Conservation (phyloP, 1,284 basidiomycete species). For the Schizophyllum amplum region DNA sequence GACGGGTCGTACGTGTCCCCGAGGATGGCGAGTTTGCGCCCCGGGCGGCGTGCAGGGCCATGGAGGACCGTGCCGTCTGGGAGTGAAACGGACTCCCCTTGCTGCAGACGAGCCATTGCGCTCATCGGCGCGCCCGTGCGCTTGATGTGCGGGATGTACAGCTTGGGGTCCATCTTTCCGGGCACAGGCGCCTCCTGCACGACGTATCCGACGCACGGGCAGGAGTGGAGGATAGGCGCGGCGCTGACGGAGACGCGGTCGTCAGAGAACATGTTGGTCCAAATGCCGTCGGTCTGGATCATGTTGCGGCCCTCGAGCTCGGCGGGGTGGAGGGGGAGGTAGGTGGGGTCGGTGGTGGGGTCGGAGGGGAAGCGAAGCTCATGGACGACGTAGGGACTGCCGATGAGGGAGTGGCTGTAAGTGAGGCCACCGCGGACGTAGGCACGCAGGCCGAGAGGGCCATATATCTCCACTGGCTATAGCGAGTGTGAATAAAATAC, state of each 20-base stretch:
- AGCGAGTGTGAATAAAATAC: slow-evolving; percentile 1
- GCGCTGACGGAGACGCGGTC: slow-evolving; percentile 67
- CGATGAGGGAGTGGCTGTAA: slow-evolving; percentile 67
- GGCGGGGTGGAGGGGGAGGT: slow-evolving; percentile 36
- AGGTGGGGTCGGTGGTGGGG: slow-evolving; percentile 38
- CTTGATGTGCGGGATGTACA: slow-evolving; percentile 57
- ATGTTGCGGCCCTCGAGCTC: slow-evolving; percentile 75
- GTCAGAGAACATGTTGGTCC: slow-evolving; percentile 62
- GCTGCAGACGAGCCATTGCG: slow-evolving; percentile 62
- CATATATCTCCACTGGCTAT: slow-evolving; percentile 78
- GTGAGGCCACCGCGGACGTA: slow-evolving; percentile 70
- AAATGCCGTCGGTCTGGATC: slow-evolving; percentile 52
- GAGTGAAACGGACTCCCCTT: slow-evolving; percentile 61
- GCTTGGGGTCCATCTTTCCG: slow-evolving; percentile 62
- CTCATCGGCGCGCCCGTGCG: slow-evolving; percentile 69
- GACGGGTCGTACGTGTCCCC: slow-evolving; percentile 80
- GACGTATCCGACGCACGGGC: slow-evolving; percentile 81
- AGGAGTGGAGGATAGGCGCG: slow-evolving; percentile 76
- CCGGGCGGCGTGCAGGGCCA: slow-evolving; percentile 61
- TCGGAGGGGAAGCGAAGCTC: slow-evolving; percentile 68
- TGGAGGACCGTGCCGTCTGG: slow-evolving; percentile 71
- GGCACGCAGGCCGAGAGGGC: slow-evolving; percentile 78
- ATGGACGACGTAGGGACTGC: slow-evolving; percentile 79
- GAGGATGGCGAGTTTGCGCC: slow-evolving; percentile 70
- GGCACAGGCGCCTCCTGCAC: slow-evolving; percentile 70